These are phyloP conservation scores for Mycena floridula DNA, from an alignment of 768 basidiomycete genomes.

Conservation along the genomic window DNA sequence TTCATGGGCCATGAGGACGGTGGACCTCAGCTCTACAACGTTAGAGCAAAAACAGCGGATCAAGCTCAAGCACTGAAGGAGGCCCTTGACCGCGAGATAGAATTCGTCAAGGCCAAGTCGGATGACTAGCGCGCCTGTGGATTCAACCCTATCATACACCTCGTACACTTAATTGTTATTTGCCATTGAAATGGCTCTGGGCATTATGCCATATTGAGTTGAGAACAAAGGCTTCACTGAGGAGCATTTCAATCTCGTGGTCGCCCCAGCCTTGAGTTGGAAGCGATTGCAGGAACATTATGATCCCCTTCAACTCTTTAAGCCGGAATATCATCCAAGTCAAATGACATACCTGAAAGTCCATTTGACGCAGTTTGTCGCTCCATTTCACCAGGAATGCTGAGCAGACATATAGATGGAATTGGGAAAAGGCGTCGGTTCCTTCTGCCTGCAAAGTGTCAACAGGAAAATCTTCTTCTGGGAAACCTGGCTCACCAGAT, in stretches of 20 bases:
- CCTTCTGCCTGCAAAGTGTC: constrained; percentile 77
- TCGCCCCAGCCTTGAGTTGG: constrained; percentile 94
- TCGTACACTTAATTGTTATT: constrained; percentile 20
- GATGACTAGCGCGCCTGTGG: constrained; percentile 8
- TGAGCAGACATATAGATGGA: constrained; percentile 97
- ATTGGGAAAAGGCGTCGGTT: constrained; percentile 96
- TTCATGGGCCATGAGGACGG: constrained; percentile 65
- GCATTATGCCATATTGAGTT: constrained; percentile 92
- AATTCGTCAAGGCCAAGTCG: constrained; percentile 36
- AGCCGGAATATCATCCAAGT: neutral
- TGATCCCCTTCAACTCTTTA: constrained; percentile 68
- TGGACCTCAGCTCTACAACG: constrained; percentile 50
- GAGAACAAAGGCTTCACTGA: constrained; percentile 93
- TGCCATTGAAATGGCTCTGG: constrained; percentile 76
- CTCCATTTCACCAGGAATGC: constrained; percentile 97
- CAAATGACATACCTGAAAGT: constrained; percentile 78
- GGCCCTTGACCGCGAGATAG: constrained; percentile 58
- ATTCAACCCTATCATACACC: constrained; percentile 2
- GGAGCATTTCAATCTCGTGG: constrained; percentile 90
- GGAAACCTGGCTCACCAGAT: constrained; percentile 53
- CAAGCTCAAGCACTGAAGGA: constrained; percentile 51
- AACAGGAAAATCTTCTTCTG: constrained; percentile 1
- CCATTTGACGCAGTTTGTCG: constrained; percentile 89
- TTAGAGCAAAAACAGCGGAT: constrained; percentile 56
- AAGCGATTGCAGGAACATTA: constrained; percentile 94